These are phyloP conservation scores for Narthecium ossifragum DNA, from an alignment of 106 monocot genomes.

Conservation along the genomic window DNA sequence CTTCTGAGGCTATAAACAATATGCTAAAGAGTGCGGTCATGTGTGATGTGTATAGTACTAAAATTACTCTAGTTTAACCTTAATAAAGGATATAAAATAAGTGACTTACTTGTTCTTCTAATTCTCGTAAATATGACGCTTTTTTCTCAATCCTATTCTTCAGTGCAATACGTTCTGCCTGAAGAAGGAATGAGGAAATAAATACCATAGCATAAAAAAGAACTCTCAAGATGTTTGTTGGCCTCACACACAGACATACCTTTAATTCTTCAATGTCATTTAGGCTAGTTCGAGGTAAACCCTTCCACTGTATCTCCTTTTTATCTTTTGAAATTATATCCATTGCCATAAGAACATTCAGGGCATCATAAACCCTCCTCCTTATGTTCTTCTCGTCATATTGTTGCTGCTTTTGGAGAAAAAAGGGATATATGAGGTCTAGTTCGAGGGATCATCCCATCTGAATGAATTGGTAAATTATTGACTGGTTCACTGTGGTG, in stretches of 20 bases:
- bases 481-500: neutral
- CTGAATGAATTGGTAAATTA: no score
- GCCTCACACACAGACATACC: constrained; percentile 28
- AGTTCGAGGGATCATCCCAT: no score
- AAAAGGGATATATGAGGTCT: no score
- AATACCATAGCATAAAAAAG: neutral
- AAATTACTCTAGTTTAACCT: no score
- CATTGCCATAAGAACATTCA: constrained; percentile 97
- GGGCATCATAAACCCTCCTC: constrained; percentile 87
- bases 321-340: constrained; percentile 95
- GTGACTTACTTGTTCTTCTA: constrained; percentile 78
- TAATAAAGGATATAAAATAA: neutral
- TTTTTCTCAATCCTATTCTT: constrained; percentile 75
- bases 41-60: no score
- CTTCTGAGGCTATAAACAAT: no score
- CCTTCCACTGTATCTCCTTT: constrained; percentile 97
- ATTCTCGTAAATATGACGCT: constrained; percentile 66
- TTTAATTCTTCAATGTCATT: constrained; percentile 86
- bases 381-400: constrained; percentile 97
- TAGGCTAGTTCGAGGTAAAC: constrained; percentile 81
- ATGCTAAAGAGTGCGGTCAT: no score
- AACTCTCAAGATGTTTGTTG: neutral
- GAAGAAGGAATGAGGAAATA: neutral
- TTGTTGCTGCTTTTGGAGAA: constrained; percentile 57
- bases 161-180: constrained; percentile 57